Percentiles rank a stretch among this genome's conserved stretches.
phyloP scores from a whole-genome alignment of 164 flowering plant species.

The Magnolia changhungtana region DNA sequence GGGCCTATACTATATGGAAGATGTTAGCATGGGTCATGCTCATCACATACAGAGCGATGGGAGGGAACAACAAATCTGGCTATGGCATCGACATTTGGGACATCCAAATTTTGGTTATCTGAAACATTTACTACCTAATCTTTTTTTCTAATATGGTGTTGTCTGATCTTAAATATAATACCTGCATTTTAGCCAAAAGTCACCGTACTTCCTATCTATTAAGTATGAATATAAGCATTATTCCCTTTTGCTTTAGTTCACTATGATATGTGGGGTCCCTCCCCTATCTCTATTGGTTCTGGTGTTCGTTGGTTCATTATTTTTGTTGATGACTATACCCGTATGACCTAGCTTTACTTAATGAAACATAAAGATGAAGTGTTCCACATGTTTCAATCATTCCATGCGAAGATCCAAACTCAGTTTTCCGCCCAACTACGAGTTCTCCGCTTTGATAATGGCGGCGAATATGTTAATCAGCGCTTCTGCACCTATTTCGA shows the following conservation, averaged over 20 bases:
- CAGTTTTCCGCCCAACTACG: not conserved
- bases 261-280: too few species aligned
- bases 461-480: not conserved
- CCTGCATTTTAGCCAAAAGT: not conserved
- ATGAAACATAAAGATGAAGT: too few species aligned
- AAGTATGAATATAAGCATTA: too few species aligned
- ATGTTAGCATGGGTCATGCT: too few species aligned
- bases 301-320: too few species aligned
- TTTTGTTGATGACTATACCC: too few species aligned
- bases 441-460: not conserved
- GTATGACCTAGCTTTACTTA: too few species aligned
- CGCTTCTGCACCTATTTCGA: not conserved
- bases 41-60: too few species aligned
- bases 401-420: not conserved
- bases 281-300: too few species aligned
- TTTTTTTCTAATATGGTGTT: not conserved
- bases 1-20: too few species aligned
- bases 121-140: not conserved
- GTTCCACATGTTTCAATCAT: conserved; percentile 7
- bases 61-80: not conserved
- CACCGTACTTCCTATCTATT: too few species aligned
- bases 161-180: not conserved
- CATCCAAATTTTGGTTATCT: conserved; percentile 12
- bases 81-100: not conserved
- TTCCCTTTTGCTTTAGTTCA: too few species aligned